Base-by-base conservation (phyloP, 192 early-diverging fungal genomes). In the Umbelopsis sp. region DNA sequence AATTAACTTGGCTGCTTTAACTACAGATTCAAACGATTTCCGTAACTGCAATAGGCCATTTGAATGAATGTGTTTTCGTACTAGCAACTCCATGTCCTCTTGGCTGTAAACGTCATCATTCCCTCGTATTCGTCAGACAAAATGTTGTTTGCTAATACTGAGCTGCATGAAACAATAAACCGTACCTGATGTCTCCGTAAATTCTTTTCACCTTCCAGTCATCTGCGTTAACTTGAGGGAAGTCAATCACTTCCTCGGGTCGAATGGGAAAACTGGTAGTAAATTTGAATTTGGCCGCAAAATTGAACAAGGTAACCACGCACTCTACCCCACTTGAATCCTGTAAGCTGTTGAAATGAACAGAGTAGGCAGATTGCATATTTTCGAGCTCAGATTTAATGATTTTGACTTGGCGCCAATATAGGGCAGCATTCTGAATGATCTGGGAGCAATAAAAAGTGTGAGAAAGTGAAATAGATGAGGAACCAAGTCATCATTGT, bases 381-480 rank as follows among this genome's bases (percentile, higher is more conserved):
- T 34, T 20, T 29, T 62, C 56, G 16, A 62, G 26, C 31, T 62
- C 56, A 20, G 56, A 62, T 12, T 62, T 29, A 7, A 62, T 62
- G 24, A 62, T 34, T 20, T 62, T 62, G 56, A 62, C 56, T 62
- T 62, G 56, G 32, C 56, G 56, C 56, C 56, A 62, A 31, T 62
- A 62, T 20, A 62, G 34, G 17, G 56, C 56, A 17, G 31, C 56
- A 4, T 62, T 62, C 17, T 62, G 56, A 1, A 62, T 29, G 31
- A 62, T 62, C 56, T 62, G n/a, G n/a, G n/a, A n/a, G n/a, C n/a
- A n/a, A n/a, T n/a, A 54, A 4, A 29, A 12, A 10, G 11, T 9
- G 43, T 26, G 4, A 7, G 11, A 25, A 25, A 22, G 24, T 24
- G 25, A 29, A 7, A 54, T 25, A 20, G 11, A 16, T 51, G 3